Base-by-base conservation (phyloP, 192 early-diverging fungal species). In the Thoreauomyces humboldtii region DNA sequence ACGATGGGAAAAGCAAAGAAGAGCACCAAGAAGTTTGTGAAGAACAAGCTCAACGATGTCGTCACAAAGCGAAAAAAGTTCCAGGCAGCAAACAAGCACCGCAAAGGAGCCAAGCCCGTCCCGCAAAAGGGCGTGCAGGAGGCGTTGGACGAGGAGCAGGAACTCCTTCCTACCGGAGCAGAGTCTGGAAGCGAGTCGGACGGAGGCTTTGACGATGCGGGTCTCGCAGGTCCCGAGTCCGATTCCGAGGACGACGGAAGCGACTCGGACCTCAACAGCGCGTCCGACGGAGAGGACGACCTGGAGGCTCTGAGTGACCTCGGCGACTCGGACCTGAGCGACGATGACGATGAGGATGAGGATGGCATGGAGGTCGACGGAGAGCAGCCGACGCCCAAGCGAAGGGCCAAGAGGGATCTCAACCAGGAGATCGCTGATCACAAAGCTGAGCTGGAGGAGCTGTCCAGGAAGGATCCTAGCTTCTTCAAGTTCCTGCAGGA, bases 401-500 rank as follows among this genome's bases (percentile, higher is more conserved):
- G 34, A 24, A 27, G 17, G 19, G 33, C 36, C 11, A 29, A 15
- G 81, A 78, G 29, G 73, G 79, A 37, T 73, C 78, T 46, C 77
- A 85, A 7, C 73, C 71, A 28, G 76, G 79, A 87, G 45, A 87
- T 85, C 43, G 74, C 76, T 0, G 67, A 74, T 38, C 91, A 94
- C 71, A 92, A 91, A 72, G 63, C 82, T 63, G 77, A 99, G 75
- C 72, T 99, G 42, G 89, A 96, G 41, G 79, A 86, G 6, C 79
- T 97, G 74, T 88, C 89, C 65, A 74, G 87, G 57, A 87, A 87
- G 65, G 94, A 98, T 63, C 93, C 94, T 14, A 83, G 88, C 65
- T 98, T 98, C 72, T 93, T 87, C 79, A 78, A 98, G 73, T 98
- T 84, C 70, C 77, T 98, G 75, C 67, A 88, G 65, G 84, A 96